These are phyloP conservation scores for Tetracentron sinense DNA, from an alignment of 164 flowering plant genomes.

Conservation along the genomic window DNA sequence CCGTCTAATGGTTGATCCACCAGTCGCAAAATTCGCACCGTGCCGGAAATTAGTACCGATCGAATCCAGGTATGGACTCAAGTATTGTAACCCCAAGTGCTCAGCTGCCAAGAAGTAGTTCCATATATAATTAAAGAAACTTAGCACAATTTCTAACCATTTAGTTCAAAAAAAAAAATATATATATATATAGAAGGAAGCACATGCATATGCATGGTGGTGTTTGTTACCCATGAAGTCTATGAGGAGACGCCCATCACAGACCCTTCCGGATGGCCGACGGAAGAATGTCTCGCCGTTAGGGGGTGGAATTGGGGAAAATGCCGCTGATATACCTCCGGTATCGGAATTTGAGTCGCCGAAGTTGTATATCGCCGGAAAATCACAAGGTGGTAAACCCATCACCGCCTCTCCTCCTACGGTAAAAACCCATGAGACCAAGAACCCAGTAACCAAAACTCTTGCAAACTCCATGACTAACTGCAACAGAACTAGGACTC, in stretches of 20 bases:
- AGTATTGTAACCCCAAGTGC: constrained; percentile 36
- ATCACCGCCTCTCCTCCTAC: background rate
- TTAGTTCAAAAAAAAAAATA: too few species aligned
- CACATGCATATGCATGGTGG: too few species aligned
- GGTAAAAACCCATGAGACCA: constrained; percentile 9
- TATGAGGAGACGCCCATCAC: constrained; percentile 62
- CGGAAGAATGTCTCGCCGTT: constrained; percentile 46
- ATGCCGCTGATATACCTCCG: constrained; percentile 55
- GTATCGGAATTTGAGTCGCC: constrained; percentile 72
- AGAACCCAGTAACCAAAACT: constrained; percentile 9
- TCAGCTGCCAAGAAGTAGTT: constrained; percentile 28
- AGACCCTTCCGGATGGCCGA: constrained; percentile 43
- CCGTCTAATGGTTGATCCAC: constrained; percentile 45
- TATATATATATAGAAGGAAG: too few species aligned
- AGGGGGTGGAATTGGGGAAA: constrained; percentile 29
- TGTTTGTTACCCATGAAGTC: constrained; percentile 52
- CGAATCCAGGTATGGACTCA: constrained; percentile 49
- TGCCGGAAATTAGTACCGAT: constrained; percentile 34
- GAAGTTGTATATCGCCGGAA: constrained; percentile 49
- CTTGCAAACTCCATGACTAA: constrained; percentile 5
- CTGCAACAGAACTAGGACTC: background rate
- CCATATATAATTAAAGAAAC: background rate
- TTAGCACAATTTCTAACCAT: background rate
- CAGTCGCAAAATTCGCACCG: constrained; percentile 58
- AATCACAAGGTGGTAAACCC: constrained; percentile 31